Evolutionary conservation across 169 alveolate genomes (phyloP).

Genomic region (Pseudocohnilembus persalinus): DNA sequence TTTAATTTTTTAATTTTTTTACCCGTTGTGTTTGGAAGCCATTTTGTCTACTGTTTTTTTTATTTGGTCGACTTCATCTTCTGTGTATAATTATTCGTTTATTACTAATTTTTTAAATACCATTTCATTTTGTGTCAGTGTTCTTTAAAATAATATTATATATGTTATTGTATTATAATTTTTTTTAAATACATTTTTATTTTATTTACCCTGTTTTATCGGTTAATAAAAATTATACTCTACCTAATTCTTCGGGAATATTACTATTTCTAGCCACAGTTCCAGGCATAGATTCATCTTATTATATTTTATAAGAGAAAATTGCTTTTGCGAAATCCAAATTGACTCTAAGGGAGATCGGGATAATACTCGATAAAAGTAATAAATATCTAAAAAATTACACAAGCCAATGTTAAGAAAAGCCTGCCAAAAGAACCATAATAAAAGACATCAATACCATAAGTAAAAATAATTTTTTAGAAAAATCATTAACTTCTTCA

Average conservation of each 20-base stretch:
- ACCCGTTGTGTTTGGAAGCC: constrained; percentile 27
- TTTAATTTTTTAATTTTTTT: constrained; percentile 33
- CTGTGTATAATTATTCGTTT: constrained; percentile 50
- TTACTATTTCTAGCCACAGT: constrained; percentile 74
- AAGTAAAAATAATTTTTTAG: constrained; percentile 60
- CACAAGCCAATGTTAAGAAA: constrained; percentile 35
- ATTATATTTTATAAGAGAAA: constrained; percentile 56
- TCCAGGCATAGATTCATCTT: constrained; percentile 56
- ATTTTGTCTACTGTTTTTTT: constrained; percentile 29
- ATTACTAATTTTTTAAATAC: constrained; percentile 64
- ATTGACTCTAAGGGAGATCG: constrained; percentile 76
- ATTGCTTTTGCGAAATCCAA: constrained; percentile 68
- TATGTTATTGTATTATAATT: background rate
- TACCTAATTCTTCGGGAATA: constrained; percentile 79
- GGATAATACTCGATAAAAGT: constrained; percentile 67
- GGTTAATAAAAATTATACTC: constrained; percentile 69
- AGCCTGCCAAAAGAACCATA: constrained; percentile 48
- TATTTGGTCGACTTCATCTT: constrained; percentile 45
- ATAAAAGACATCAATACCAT: constrained; percentile 49
- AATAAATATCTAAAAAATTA: constrained; percentile 62
- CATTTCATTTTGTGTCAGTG: constrained; percentile 77
- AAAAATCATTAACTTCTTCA: constrained; percentile 57
- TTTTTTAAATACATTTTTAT: too few species aligned
- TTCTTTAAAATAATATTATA: constrained; percentile 1
- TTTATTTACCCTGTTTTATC: constrained; percentile 68